These are phyloP conservation scores for Onygena corvina DNA, from an alignment of 2,329 filamentous ascomycete species.

Conservation along the genomic window DNA sequence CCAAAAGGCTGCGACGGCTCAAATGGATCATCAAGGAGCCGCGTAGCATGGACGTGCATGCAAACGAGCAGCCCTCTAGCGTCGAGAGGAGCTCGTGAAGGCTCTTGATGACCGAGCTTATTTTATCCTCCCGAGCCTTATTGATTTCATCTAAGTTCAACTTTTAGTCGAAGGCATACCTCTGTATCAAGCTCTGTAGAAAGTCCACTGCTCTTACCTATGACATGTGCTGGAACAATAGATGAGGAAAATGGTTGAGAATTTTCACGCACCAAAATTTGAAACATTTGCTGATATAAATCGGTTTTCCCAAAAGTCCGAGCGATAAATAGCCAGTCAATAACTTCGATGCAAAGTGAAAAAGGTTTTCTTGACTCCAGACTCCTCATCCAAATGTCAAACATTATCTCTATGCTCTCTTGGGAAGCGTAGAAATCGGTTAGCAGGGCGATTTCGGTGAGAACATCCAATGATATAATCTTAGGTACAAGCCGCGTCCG, in stretches of 20 bases:
- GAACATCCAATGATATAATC: not conserved
- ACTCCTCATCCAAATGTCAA: not conserved
- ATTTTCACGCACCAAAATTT: not conserved
- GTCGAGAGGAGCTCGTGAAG: not conserved
- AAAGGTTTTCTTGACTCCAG: not conserved
- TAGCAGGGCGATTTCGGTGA: not conserved
- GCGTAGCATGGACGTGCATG: not conserved
- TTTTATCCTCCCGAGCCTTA: not conserved
- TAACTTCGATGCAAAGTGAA: not conserved
- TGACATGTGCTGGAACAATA: not conserved
- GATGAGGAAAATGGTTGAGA: not conserved
- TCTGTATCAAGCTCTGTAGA: too few relatives aligned
- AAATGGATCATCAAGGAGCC: not conserved
- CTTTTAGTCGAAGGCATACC: not conserved
- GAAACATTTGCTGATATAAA: not conserved
- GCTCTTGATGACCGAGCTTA: not conserved
- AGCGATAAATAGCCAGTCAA: not conserved
- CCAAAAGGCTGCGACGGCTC: not conserved
- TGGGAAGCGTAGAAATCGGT: not conserved
- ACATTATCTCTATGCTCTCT: not conserved
- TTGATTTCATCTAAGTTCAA: not conserved
- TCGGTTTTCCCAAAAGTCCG: not conserved
- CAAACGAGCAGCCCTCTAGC: not conserved
- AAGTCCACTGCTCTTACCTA: not conserved
- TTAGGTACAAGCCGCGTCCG: not conserved